phyloP scores from a whole-genome alignment of 176 grass and related monocot genomes.

The Phyllostachys edulis region DNA sequence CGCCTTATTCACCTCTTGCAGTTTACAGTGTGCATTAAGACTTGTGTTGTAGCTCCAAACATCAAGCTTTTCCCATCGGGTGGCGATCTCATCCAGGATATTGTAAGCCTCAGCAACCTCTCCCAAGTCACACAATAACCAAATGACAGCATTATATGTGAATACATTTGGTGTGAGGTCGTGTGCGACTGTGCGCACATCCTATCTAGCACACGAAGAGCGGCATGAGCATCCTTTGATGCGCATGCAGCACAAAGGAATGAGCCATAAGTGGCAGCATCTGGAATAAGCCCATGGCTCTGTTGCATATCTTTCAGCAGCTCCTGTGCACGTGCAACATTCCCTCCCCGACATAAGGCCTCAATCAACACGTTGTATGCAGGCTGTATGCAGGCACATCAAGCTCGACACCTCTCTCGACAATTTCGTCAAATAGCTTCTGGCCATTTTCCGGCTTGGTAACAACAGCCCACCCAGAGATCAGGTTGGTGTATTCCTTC shows the following conservation, averaged over 20 bases:
- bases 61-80: slow-evolving; percentile 55
- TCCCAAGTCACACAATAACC: slow-evolving; percentile 62
- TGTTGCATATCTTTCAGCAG: slow-evolving; percentile 59
- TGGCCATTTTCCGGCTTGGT: slow-evolving; percentile 34
- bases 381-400: slow-evolving; percentile 51
- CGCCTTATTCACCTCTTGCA: slow-evolving; percentile 75
- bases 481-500: slow-evolving; percentile 81
- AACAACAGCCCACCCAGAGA: slow-evolving; percentile 63
- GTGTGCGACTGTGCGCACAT: slow-evolving; percentile 39
- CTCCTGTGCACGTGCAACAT: slow-evolving; percentile 44
- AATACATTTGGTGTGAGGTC: slow-evolving; percentile 75
- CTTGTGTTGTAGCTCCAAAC: slow-evolving; percentile 83
- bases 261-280: slow-evolving; percentile 71
- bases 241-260: slow-evolving; percentile 61
- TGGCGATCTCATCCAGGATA: slow-evolving; percentile 69
- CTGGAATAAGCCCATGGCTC: slow-evolving; percentile 38
- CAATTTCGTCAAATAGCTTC: slow-evolving; percentile 73
- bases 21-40: slow-evolving; percentile 65
- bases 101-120: slow-evolving; percentile 73
- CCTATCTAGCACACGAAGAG: slow-evolving; percentile 69
- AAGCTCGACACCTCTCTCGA: slow-evolving; percentile 36
- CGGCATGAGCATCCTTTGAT: slow-evolving; percentile 54
- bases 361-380: slow-evolving; percentile 63
- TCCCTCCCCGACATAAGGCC: slow-evolving; percentile 54
- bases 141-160: slow-evolving; percentile 74